These are phyloP conservation scores for Xylaria grammica DNA, from an alignment of 495 filamentous ascomycete genomes.

Conservation along the genomic window DNA sequence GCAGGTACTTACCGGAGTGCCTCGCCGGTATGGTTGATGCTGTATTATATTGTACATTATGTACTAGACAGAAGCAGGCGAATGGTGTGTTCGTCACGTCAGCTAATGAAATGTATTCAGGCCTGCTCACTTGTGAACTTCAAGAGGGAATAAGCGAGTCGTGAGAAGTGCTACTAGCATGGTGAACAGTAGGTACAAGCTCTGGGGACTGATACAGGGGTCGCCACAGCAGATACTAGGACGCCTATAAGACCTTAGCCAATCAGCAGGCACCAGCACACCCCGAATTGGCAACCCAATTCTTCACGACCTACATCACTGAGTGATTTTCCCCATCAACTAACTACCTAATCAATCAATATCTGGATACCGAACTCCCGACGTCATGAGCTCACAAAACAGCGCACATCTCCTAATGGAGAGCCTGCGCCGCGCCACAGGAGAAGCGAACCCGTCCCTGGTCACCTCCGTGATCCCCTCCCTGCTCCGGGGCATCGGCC, in stretches of 20 bases:
- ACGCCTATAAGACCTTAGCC: neutral
- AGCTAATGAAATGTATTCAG: too few species aligned
- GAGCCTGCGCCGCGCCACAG: slow-evolving; percentile 14
- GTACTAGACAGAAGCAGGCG: too few species aligned
- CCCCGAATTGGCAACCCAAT: slow-evolving; percentile 2
- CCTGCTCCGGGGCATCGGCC: slow-evolving; percentile 43
- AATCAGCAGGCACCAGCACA: neutral
- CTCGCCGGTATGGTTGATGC: neutral
- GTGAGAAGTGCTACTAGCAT: too few species aligned
- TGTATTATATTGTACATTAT: neutral
- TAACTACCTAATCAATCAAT: neutral
- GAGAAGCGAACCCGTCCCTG: slow-evolving; percentile 5
- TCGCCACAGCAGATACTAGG: neutral
- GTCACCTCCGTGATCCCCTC: slow-evolving; percentile 43
- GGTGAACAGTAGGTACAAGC: too few species aligned
- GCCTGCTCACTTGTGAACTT: too few species aligned
- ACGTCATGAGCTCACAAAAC: neutral
- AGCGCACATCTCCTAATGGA: neutral
- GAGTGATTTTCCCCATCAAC: slow-evolving; percentile 10
- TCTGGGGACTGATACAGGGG: neutral
- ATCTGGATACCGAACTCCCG: neutral
- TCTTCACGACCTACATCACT: neutral
- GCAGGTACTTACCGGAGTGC: neutral
- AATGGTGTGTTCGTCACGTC: too few species aligned
- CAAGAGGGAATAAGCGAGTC: too few species aligned